Evolutionary conservation across 306 rosid genomes (phyloP), one percentile per base, ranked within the genome.

Genomic region (Cicer bijugum): DNA sequence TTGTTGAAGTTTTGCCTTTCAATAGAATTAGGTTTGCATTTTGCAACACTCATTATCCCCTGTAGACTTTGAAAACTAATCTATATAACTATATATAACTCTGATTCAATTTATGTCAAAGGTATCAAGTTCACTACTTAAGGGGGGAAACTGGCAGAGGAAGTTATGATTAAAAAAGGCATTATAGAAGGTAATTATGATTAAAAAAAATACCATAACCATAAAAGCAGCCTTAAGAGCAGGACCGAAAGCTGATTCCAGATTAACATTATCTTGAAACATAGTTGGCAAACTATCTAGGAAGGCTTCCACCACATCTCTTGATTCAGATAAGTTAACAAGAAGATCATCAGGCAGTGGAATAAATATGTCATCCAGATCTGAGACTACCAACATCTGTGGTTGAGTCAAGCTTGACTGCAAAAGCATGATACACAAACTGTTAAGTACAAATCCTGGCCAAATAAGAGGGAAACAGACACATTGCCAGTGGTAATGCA

Each of bases 331-430:
- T 65, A 95, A 85, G 84, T 95, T 95, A 75, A 95, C 99, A 78
- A 95, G 93, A 66, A 95, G 97, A 85, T 95, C 99, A 80, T 95
- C 99, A 64, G 97, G 99, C 75, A 95, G 86, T n/a, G 99, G 99
- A 73, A 95, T 81, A 87, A 95, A 95, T 84, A 95, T 80, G 66
- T 91, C 99, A 66, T 95, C 99, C 76, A 95, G 82, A 86, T 95
- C 99, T 72, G 99, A 90, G 86, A 95, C 97, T 80, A 95, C 99
- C 89, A 88, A 86, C 99, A 95, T 95, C 85, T 95, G 99, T 48
- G 99, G 96, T 81, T 95, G 99, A 53, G 89, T 89, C 87, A 95
- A 83, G 78, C 97, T 88, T 71, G 99, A 88, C 99, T 95, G 87
- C 77, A 86, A 63, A 59, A 33, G 75, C 69, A 72, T 81, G 77